A percentile compares a stretch with the other conserved stretches of the same genome.
Conservation (phyloP, 1,284 basidiomycete species). For the Apiotrichum veenhuisii region DNA sequence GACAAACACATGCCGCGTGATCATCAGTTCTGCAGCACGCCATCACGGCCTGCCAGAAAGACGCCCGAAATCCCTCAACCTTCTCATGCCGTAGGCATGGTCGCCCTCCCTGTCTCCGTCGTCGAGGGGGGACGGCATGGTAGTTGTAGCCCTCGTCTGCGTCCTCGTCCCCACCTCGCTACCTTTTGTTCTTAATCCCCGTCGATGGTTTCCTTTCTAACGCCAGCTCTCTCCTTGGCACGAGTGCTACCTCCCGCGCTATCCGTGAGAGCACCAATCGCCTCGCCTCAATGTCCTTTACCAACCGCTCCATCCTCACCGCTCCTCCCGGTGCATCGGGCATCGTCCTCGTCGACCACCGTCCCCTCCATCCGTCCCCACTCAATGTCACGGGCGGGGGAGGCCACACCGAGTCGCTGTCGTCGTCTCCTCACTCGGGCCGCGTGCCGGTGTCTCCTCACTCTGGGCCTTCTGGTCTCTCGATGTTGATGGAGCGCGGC, state of each 20-base stretch:
- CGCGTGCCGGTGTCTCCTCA: not conserved
- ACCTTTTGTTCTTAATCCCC: not conserved
- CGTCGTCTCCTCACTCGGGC: constrained; percentile 8
- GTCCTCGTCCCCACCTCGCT: not conserved
- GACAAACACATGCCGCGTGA: too few relatives aligned
- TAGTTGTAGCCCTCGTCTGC: not conserved
- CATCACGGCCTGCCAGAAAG: too few relatives aligned
- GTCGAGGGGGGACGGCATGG: too few relatives aligned
- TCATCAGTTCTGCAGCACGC: too few relatives aligned
- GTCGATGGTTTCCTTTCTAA: not conserved
- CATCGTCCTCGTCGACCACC: constrained; percentile 21
- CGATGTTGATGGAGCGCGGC: constrained; percentile 38
- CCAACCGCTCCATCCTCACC: constrained; percentile 2
- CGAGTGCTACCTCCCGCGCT: constrained; percentile 25
- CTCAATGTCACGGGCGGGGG: constrained; percentile 24
- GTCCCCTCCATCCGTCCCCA: constrained; percentile 31
- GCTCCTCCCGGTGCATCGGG: constrained; percentile 2
- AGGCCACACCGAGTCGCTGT: constrained; percentile 16
- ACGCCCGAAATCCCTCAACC: too few relatives aligned
- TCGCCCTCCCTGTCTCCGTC: too few relatives aligned
- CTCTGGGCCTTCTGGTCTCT: constrained; percentile 34
- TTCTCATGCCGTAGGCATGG: too few relatives aligned
- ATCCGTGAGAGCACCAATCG: constrained; percentile 44
- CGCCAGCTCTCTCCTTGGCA: constrained; percentile 4
- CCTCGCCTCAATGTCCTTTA: constrained; percentile 44